Base-by-base conservation (phyloP, 2,329 filamentous ascomycete genomes). In the Paecilomyces fulvus region DNA sequence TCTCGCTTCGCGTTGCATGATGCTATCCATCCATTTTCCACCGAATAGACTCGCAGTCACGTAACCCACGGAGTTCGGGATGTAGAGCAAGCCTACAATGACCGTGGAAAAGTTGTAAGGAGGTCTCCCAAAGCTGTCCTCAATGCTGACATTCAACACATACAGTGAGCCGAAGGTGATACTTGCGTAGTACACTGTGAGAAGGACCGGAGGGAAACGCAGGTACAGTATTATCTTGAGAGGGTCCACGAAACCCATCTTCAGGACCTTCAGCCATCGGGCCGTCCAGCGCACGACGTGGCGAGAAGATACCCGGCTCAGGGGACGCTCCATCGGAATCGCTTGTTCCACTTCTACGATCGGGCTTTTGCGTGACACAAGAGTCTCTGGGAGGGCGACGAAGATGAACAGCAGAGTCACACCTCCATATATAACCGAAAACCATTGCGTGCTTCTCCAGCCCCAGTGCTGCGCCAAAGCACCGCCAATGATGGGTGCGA, bases 371-470 rank as follows among this genome's bases (percentile, higher is more conserved):
- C 56, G 65, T 14, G 56, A 57, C 37, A 56, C 62, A 54, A 72
- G 63, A 31, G 73, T 77, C 59, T 79, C 77, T n/a, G 77, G 77
- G 21, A 79, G 69, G 4, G 66, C 72, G 21, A 78, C 64, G 37
- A 77, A 61, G 52, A 79, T 67, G 23, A 78, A 70, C 0, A 71
- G 56, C 17, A 75, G 65, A 2, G 71, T 67, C 8, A 76, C 53
- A 2, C 70, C 82, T 33, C 88, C 89, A 65, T 87, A 92, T 20
- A 85, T 84, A 21, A 83, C 80, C 43, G 90, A 79, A 62, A 90
- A 90, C 86, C 88, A 94, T 76, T 90, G 83, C 1, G 88, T 89
- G 43, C 84, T 84, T 63, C 87, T 79, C 90, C 90, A 94, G 1
- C 85, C 83, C 65, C 87, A 85, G 5, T 71, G 77, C 62, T 89